Evolutionary conservation across 257 asterid species (phyloP).

Genomic region (Ballota nigra): DNA sequence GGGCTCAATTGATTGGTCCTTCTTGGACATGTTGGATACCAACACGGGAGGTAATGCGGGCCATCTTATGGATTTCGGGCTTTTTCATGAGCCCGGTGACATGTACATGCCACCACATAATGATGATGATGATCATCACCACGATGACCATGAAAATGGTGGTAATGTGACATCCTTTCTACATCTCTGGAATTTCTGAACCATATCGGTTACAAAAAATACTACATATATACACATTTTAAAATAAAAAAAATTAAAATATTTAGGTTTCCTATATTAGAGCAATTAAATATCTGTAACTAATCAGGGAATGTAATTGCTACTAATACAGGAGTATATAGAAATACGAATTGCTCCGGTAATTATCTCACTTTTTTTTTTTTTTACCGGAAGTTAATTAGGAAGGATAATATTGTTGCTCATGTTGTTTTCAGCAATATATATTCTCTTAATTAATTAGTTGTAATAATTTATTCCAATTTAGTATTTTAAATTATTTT

Average conservation of each 20-base stretch:
- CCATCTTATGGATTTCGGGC: constrained; percentile 35
- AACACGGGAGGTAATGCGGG: constrained; percentile 9
- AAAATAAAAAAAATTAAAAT: too few species aligned
- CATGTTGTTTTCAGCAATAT: neutral
- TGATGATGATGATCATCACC: neutral
- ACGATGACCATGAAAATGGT: constrained; percentile 27
- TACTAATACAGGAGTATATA: too few species aligned
- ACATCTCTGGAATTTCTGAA: constrained; percentile 50
- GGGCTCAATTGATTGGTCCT: constrained; percentile 49
- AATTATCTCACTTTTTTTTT: neutral
- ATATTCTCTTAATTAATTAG: too few species aligned
- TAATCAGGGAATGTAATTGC: neutral
- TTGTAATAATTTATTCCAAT: too few species aligned
- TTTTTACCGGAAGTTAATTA: neutral
- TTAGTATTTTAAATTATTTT: too few species aligned
- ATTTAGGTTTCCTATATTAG: neutral
- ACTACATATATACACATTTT: too few species aligned
- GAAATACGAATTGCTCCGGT: neutral
- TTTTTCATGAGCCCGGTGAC: constrained; percentile 42
- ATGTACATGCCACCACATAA: constrained; percentile 37
- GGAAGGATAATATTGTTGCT: neutral
- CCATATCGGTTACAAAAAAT: neutral
- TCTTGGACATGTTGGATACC: constrained; percentile 35
- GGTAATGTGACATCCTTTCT: constrained; percentile 31
- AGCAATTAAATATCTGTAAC: neutral